Evolutionary conservation across 495 filamentous ascomycete species (phyloP), one percentile per base, ranked within the genome.

Genomic region (Penicillium steckii): DNA sequence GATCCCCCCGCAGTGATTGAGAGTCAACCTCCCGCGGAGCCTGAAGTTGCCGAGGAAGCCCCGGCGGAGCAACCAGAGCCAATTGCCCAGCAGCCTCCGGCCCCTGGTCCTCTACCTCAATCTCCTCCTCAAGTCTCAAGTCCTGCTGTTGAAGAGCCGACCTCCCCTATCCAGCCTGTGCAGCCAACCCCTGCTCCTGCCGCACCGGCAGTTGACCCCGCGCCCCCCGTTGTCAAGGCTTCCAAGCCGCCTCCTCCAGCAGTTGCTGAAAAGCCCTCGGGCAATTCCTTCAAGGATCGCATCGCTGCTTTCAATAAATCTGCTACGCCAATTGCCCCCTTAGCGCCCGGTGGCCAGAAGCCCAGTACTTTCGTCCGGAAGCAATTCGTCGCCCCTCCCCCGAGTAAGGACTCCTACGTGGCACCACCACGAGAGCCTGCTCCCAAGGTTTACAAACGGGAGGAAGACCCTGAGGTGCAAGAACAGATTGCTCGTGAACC

Each of bases 261-360:
- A 13, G 85, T 88, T 5, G 76, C 85, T 4, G 89, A 91, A 46
- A 98, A 96, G 70, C 89, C 92, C 9, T 61, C 69, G 5, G 74
- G 71, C 0, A 86, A 80, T 49, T 91, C 94, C 1, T 97, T 98
- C 69, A 90, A 79, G 55, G 94, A 97, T 67, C 91, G 95, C 48
- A 94, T 98, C 60, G 95, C 95, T 7, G 91, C 92, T 17, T 98
- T 98, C 73, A 98, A 98, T 66, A 95, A 91, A 64, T 77, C 88
- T 18, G 83, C 92, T 19, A 81, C 93, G 6, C 94, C 94, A 9
- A 71, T 94, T 49, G 82, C 90, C 3, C 94, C 95, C 2, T 90
- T 91, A 68, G 95, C 96, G 60, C 90, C 91, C 10, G 77, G 81
- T 53, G 81, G 81, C 46, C 64, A 77, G 38, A 77, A 81, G 38